These are phyloP conservation scores for Colletotrichum eremochloae DNA, from an alignment of 2,329 filamentous ascomycete species.

Conservation along the genomic window DNA sequence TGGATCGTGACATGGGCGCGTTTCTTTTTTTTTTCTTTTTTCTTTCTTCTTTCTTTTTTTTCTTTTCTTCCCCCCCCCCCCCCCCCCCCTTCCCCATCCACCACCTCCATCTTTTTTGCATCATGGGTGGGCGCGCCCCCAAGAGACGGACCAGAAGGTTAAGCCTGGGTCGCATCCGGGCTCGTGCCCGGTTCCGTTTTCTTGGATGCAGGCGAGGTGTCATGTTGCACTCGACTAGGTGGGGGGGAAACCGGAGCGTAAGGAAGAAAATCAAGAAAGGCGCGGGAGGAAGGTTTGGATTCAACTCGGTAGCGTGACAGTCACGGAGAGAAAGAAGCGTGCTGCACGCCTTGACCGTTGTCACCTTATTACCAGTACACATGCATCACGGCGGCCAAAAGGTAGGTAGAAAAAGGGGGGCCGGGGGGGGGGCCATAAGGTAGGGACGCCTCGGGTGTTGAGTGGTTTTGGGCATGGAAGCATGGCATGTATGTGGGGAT, in stretches of 20 bases:
- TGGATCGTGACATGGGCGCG: not conserved
- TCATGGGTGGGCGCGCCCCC: not conserved
- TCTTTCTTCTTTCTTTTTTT: no score
- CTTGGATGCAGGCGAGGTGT: conserved; percentile 15
- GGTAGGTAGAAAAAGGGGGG: not conserved
- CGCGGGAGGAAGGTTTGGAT: not conserved
- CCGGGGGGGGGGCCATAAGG: no score
- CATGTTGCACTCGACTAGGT: not conserved
- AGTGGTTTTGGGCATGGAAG: conserved; percentile 27
- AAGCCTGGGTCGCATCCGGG: conserved; percentile 10
- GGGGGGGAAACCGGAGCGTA: not conserved
- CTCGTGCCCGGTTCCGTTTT: conserved; percentile 3
- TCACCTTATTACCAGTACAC: conserved; percentile 24
- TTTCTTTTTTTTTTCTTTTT: not conserved
- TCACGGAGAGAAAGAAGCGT: not conserved
- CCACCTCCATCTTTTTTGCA: not conserved
- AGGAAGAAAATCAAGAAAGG: not conserved
- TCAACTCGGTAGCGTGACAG: not conserved
- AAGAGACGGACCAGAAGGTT: conserved; percentile 2
- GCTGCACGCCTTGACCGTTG: conserved; percentile 17
- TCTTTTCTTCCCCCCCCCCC: no score
- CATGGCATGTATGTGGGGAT: conserved; percentile 16
- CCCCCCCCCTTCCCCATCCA: no score
- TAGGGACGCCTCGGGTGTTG: conserved; percentile 33
- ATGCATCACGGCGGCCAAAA: conserved; percentile 10